A percentile compares a stretch with the other conserved stretches of the same genome.
Evolutionary conservation across 257 asterid genomes (phyloP).

Genomic region (Catharanthus roseus): DNA sequence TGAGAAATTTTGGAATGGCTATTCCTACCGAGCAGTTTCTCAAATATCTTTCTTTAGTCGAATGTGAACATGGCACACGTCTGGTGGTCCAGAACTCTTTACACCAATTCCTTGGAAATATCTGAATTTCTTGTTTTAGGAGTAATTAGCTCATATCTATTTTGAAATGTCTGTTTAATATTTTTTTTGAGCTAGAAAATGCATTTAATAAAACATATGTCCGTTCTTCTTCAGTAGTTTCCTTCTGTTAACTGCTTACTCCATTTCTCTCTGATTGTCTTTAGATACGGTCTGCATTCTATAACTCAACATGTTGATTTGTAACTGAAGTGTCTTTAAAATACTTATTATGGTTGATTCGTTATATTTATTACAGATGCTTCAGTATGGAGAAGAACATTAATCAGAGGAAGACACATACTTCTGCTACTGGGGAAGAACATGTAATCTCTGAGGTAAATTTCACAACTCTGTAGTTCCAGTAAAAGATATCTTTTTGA

Average conservation of each 20-base stretch:
- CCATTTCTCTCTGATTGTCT: no score
- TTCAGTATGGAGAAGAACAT: slow-evolving; percentile 21
- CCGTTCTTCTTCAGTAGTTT: neutral
- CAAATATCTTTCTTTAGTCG: no score
- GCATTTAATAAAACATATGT: no score
- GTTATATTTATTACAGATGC: slow-evolving; percentile 41
- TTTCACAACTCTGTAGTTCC: neutral
- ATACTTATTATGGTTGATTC: neutral
- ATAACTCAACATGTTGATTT: no score
- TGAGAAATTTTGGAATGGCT: neutral
- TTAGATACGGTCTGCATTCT: no score
- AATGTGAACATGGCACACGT: no score
- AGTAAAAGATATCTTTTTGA: neutral
- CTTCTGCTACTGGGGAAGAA: slow-evolving; percentile 39
- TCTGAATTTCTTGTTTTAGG: neutral
- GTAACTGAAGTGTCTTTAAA: neutral
- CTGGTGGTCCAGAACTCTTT: no score
- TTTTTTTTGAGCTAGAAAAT: neutral
- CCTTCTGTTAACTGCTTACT: neutral
- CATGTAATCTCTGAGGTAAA: slow-evolving; percentile 49
- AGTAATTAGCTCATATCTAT: no score
- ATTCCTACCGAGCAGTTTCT: neutral
- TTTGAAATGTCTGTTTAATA: neutral
- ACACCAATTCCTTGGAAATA: neutral
- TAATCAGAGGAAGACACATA: slow-evolving; percentile 33